A percentile compares a stretch with the other conserved stretches of the same genome.
These are phyloP conservation scores for Apiotrichum gracile DNA, from an alignment of 1,284 basidiomycete genomes.

Conservation along the genomic window DNA sequence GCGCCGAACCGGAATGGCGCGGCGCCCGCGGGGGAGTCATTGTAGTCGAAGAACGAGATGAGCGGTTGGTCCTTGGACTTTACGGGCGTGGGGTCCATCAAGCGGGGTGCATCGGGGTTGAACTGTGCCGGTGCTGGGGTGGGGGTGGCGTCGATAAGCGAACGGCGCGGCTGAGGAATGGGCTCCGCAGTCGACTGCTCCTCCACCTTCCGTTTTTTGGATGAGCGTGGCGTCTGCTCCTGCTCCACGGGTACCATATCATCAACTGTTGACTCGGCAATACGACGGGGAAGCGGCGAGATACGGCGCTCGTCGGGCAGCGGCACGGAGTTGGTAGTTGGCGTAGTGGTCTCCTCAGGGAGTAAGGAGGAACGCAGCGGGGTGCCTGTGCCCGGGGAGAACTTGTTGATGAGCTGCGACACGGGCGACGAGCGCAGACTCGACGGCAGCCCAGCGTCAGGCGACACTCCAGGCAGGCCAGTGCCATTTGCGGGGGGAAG, in stretches of 20 bases:
- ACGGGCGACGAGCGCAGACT: neutral
- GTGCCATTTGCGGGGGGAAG: too few relatives aligned
- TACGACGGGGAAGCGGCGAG: constrained; percentile 8
- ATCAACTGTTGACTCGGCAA: too few relatives aligned
- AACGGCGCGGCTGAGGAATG: neutral
- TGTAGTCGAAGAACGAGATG: constrained; percentile 15
- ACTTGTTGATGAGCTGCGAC: constrained; percentile 1
- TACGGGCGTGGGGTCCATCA: neutral
- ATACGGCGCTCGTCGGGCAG: constrained; percentile 1
- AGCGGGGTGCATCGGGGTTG: neutral
- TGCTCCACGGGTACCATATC: too few relatives aligned
- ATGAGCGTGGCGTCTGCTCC: neutral
- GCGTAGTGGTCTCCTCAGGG: neutral
- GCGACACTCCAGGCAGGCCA: neutral
- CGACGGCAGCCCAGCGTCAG: neutral
- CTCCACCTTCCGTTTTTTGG: constrained; percentile 14
- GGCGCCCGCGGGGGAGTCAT: constrained; percentile 2
- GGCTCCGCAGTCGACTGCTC: neutral
- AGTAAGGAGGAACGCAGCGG: neutral
- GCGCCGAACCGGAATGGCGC: constrained; percentile 8
- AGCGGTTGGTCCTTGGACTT: constrained; percentile 4
- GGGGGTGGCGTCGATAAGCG: neutral
- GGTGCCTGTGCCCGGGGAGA: neutral
- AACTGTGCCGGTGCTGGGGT: neutral
- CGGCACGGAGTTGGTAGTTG: neutral